Base-by-base conservation (phyloP, 208 protist species). In the Wallacemonas sp. region DNA sequence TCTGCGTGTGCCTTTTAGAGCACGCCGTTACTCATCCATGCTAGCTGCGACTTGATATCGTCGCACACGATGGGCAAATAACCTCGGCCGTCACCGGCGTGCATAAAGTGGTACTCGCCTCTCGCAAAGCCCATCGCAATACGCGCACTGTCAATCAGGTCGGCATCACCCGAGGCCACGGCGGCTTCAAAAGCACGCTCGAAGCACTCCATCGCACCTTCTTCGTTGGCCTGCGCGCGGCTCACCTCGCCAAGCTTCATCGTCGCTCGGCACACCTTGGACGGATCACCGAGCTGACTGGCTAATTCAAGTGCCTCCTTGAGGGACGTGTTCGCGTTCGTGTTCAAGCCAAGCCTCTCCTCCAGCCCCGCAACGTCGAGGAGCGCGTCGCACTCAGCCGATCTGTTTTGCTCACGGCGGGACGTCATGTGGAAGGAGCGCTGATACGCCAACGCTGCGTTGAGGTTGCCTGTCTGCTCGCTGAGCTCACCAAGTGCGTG, bases 211-310 rank as follows among this genome's bases (percentile, higher is more conserved):
- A 94, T 77, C 11, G 86, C 84, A 51, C 36, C 66, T 55, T 84
- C 77, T 41, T 91, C 77, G 49, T 85, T 69, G 26, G 73, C 70
- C 15, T 73, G 75, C 17, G 66, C 72, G 33, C 82, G 77, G 66
- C 77, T 88, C 55, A 84, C 78, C 68, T 94, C 76, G 17, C 91
- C 88, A 0, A 95, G 80, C 68, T 95, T 82, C 88, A 94, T 86
- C 36, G 80, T 90, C 12, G 91, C 86, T 5, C 60, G 68, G 61
- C 83, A 91, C 24, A 96, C 69, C 64, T 83, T 81, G 38, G 72
- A 75, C 11, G 80, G 59, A 47, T 91, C 84, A 11, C 70, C 76
- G 17, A 85, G 73, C 44, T 90, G 67, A 58, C 88, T 82, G n/a
- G 91, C 86, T 14, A 96, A 62, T 19, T 47, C 14, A 46, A 95